These are phyloP conservation scores for Pseudonectria buxi DNA, from an alignment of 2,329 filamentous ascomycete genomes.

Conservation along the genomic window DNA sequence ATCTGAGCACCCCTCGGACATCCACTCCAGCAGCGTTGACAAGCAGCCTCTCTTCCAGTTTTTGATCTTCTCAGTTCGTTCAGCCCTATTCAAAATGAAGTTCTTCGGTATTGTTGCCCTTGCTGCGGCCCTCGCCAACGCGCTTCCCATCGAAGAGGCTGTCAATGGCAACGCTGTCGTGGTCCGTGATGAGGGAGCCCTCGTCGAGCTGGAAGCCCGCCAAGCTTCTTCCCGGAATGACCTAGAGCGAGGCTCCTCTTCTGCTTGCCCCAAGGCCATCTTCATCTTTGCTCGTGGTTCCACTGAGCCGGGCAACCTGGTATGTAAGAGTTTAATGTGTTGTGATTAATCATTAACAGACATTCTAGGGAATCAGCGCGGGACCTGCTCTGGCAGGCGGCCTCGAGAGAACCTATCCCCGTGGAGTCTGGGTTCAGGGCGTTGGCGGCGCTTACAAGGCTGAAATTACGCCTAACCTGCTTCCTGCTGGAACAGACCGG, in stretches of 20 bases:
- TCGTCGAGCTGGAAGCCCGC: conserved; percentile 9
- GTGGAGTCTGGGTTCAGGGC: conserved; percentile 36
- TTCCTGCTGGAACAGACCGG: conserved; percentile 29
- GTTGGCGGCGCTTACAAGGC: conserved; percentile 35
- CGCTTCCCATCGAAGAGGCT: no score
- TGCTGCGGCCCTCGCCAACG: no score
- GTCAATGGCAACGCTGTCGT: no score
- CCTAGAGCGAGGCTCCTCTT: conserved; percentile 20
- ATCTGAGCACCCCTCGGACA: no score
- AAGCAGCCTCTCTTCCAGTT: no score
- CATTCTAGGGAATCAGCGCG: conserved; percentile 18
- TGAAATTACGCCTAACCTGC: conserved; percentile 27
- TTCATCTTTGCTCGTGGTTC: conserved; percentile 35
- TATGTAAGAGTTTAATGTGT: conserved; percentile 5
- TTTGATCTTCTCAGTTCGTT: no score
- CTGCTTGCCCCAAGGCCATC: conserved; percentile 30
- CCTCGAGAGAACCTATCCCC: conserved; percentile 22
- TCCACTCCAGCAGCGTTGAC: no score
- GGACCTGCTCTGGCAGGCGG: conserved; percentile 24
- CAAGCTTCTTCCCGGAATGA: conserved; percentile 20
- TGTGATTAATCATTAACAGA: neutral
- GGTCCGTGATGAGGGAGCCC: no score
- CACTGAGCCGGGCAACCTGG: conserved; percentile 33
- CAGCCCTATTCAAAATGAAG: no score
- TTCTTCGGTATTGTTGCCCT: no score